Conservation (phyloP, 208 protist species). For the Leishmania braziliensis region DNA sequence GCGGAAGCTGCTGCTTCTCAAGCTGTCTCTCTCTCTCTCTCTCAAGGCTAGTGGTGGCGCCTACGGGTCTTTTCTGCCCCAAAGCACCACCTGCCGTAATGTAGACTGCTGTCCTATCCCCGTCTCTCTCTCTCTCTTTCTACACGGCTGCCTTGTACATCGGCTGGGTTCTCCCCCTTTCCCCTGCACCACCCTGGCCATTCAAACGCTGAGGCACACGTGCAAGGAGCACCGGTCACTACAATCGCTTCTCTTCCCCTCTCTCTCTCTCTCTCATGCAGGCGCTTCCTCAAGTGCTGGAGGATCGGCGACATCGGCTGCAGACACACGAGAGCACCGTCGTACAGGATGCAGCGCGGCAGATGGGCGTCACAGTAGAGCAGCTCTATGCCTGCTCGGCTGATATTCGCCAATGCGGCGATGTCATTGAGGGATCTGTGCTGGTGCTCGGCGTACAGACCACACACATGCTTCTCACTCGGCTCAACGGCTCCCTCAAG, state of each 20-base stretch:
- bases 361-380: constrained; percentile 44
- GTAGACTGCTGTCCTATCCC: too few relatives aligned
- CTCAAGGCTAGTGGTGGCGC: neutral
- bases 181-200: neutral
- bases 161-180: neutral
- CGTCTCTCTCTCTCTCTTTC: neutral
- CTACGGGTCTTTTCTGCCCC: neutral
- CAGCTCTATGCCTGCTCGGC: constrained; percentile 45
- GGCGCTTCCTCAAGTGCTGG: constrained; percentile 44
- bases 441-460: constrained; percentile 70
- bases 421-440: constrained; percentile 74
- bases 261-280: constrained; percentile 15
- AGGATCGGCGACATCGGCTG: constrained; percentile 63
- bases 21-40: neutral
- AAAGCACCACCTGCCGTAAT: neutral
- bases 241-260: neutral
- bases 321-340: constrained; percentile 33
- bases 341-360: constrained; percentile 31
- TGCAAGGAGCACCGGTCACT: neutral
- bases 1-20: neutral
- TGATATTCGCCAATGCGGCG: constrained; percentile 52
- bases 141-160: neutral
- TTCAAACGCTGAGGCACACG: neutral
- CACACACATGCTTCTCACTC: constrained; percentile 53
- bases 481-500: constrained; percentile 46